Evolutionary conservation across 257 asterid genomes (phyloP), one percentile per base, ranked within the genome.

Genomic region (Anisodus tanguticus): DNA sequence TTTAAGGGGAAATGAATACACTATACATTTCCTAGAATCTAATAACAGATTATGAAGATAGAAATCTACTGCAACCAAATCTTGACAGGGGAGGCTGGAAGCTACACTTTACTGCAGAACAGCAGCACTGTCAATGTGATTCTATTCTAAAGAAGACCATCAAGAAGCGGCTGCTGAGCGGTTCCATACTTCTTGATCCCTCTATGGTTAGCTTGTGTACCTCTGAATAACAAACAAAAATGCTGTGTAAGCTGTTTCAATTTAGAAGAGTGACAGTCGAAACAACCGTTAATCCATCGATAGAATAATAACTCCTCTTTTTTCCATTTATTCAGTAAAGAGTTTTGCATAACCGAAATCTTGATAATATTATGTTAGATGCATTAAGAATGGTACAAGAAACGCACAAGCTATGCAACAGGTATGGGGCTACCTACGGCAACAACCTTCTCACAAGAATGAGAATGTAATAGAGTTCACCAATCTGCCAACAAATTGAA

Each of bases 131-230:
- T 69, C 63, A 8, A 43, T 51, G 35, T 80, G 64, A 53, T 16
- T 64, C 86, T 81, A 91, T 51, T 80, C 88, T 62, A 82, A 60
- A 94, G 82, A 89, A 96, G 90, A 69, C 97, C 95, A 83, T 92
- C 93, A 4, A 96, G 97, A 59, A 96, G 91, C 8, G 98, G 97
- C 71, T 90, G 93, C 54, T 89, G 97, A 54, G 89, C 86, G 17
- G 89, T 91, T 84, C 83, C 74, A 66, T 86, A 89, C 93, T 93
- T 87, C 88, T 93, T 84, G 26, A 83, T 82, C 7, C 26, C 49
- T 78, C 97, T 87, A 67, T 86, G 85, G 82, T 91, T 91, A 88
- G 58, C 85, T 80, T 68, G 90, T 53, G 17, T 89, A 86, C 87
- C 88, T 89, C 99, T 94, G 95, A 83, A 45, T 11, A 85, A 79